Conservation (phyloP, 2,329 filamentous ascomycete species). For the Pseudonectria foliicola region DNA sequence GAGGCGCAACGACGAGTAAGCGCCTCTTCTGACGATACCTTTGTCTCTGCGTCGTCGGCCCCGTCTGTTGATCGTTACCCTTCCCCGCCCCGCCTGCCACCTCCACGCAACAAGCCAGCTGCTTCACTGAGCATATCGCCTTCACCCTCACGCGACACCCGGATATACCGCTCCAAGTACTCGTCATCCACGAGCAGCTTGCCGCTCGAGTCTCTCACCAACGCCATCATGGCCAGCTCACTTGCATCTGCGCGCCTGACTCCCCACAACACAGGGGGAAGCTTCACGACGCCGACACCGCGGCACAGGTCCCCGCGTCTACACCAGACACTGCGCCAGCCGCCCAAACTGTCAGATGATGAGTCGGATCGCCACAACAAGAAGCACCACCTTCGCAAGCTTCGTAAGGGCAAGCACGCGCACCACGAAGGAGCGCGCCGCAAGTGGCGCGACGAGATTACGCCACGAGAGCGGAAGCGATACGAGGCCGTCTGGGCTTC, state of each 20-base stretch:
- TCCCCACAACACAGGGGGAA: constrained; percentile 32
- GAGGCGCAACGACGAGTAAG: constrained; percentile 12
- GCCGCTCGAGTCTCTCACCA: constrained; percentile 58
- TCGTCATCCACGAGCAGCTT: constrained; percentile 31
- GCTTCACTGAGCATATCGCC: constrained; percentile 23
- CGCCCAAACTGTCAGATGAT: constrained; percentile 42
- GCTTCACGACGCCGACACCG: constrained; percentile 28
- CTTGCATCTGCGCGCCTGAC: constrained; percentile 56
- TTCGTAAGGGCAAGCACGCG: constrained; percentile 53
- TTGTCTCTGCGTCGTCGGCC: constrained; percentile 34
- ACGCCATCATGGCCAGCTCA: constrained; percentile 68
- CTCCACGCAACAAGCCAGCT: constrained; percentile 7
- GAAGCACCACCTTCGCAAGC: constrained; percentile 41
- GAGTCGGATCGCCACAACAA: constrained; percentile 47
- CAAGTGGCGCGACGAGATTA: constrained; percentile 71
- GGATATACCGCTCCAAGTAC: constrained; percentile 20
- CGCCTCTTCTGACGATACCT: constrained; percentile 39
- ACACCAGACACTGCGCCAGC: constrained; percentile 59
- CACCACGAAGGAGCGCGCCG: constrained; percentile 71
- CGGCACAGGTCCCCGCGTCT: constrained; percentile 46
- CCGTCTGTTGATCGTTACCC: constrained; percentile 25
- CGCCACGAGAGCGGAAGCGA: constrained; percentile 63
- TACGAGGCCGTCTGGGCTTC: constrained; percentile 84
- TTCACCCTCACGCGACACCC: constrained; percentile 30
- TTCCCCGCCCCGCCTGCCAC: constrained; percentile 13